These are phyloP conservation scores for Mrakia hoshinonis DNA, from an alignment of 768 basidiomycete species.

Conservation along the genomic window DNA sequence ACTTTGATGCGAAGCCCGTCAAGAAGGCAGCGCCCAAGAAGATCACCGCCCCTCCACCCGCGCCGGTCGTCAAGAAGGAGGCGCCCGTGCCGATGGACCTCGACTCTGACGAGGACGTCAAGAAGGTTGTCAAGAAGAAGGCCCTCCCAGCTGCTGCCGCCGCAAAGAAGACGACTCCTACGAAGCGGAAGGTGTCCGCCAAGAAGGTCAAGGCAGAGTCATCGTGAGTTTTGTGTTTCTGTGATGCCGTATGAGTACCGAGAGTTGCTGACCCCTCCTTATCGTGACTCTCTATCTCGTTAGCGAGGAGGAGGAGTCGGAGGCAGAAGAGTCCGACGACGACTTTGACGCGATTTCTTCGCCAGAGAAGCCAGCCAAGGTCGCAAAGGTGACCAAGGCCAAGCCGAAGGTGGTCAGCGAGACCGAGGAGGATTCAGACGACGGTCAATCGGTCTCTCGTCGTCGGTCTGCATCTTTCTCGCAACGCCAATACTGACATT, in stretches of 20 bases:
- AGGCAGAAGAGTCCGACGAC: conserved; percentile 15
- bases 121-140: conserved; percentile 22
- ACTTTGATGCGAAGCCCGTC: conserved; percentile 48
- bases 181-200: conserved; percentile 30
- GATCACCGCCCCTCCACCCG: conserved; percentile 36
- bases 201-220: conserved; percentile 20
- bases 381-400: not conserved
- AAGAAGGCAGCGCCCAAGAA: conserved; percentile 21
- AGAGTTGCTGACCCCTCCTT: not conserved
- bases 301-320: not conserved
- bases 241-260: no score
- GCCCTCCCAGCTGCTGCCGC: conserved; percentile 28
- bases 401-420: no score
- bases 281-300: not conserved
- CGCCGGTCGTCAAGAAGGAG: conserved; percentile 22
- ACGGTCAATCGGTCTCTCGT: not conserved
- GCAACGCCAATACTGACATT: no score
- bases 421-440: not conserved
- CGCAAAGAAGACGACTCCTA: conserved; percentile 17
- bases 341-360: conserved; percentile 4
- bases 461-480: no score
- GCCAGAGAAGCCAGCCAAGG: conserved; percentile 11
- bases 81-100: conserved; percentile 16
- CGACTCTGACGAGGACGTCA: not conserved
- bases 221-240: not conserved